phyloP scores from a whole-genome alignment of 129 eudicot genomes.

The Escallonia herrerae region DNA sequence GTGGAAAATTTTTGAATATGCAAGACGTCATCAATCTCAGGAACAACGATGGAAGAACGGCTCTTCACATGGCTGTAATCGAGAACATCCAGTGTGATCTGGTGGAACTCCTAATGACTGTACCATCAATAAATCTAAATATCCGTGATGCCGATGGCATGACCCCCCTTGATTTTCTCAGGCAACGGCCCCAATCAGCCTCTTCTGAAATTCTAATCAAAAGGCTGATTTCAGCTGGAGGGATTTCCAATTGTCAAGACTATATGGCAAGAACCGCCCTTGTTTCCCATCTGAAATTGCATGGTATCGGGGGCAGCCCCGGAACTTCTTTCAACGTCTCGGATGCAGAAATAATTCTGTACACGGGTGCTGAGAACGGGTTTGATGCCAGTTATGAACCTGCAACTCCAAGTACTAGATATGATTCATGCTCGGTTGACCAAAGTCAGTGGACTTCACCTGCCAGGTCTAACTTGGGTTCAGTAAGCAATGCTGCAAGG shows the following conservation, averaged over 20 bases:
- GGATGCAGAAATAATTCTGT: slow-evolving; percentile 55
- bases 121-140: slow-evolving; percentile 44
- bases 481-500: slow-evolving; percentile 25
- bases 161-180: slow-evolving; percentile 84
- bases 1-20: slow-evolving; percentile 31
- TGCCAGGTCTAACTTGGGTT: slow-evolving; percentile 21
- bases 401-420: slow-evolving; percentile 23
- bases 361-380: slow-evolving; percentile 30
- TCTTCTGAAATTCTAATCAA: slow-evolving; percentile 64
- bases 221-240: slow-evolving; percentile 66
- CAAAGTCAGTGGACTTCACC: slow-evolving; percentile 30
- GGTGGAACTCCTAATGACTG: slow-evolving; percentile 68
- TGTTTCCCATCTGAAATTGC: slow-evolving; percentile 49
- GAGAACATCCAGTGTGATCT: slow-evolving; percentile 61
- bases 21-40: slow-evolving; percentile 43
- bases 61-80: slow-evolving; percentile 78
- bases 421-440: slow-evolving; percentile 39
- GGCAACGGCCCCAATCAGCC: slow-evolving; percentile 51
- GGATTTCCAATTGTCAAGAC: slow-evolving; percentile 44
- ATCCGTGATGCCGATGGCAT: slow-evolving; percentile 50
- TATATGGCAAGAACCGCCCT: slow-evolving; percentile 44
- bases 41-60: slow-evolving; percentile 75
- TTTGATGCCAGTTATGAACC: slow-evolving; percentile 15
- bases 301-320: slow-evolving; percentile 70
- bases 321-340: slow-evolving; percentile 72